Base-by-base conservation (phyloP, 2,329 filamentous ascomycete genomes). In the Epichloe elymi region DNA sequence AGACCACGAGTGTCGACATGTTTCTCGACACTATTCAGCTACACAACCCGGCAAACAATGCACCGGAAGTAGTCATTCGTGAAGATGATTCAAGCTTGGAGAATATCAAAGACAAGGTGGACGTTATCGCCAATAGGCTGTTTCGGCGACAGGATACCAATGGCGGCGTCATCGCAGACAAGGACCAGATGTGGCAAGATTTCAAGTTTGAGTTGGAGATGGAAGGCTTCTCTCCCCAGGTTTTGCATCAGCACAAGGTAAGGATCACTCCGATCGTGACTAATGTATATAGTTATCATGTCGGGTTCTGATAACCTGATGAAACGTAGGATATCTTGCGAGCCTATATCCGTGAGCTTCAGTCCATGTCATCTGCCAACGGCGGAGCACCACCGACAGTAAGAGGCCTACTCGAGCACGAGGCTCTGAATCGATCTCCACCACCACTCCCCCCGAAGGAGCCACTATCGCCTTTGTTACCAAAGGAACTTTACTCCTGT, bases 261-360 rank as follows among this genome's bases (percentile, higher is more conserved):
- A 46, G 69, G 59, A 46, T 47, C 38, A 35, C 26, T 26, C 17
- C 42, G n/a, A 48, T 51, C 35, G 49, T 44, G 30, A 23, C 26
- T 46, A 39, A 11, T 51, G 41, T 12, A 15, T 15, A n/a, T n/a
- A 4, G 2, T 33, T 48, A n/a, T 44, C 17, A 8, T 2, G 11
- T 30, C 8, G 14, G 36, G 23, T 20, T 33, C 41, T 44, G 7
- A 30, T 20, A 37, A 17, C 10, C 14, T 17, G 30, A 5, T 26
- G 4, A 17, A 23, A 17, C 11, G 51, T 52, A 82, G 79, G 76
- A 80, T 56, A 69, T 80, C 10, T 64, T 82, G 23, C 71, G 77
- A 54, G 77, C 79, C 19, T 82, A 83, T 58, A 80, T 83, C 41
- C 75, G 76, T 37, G 74, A 79, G 58, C 71, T 82, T 54, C 75